Percentiles rank a stretch among this genome's conserved stretches.
phyloP scores from a whole-genome alignment of 345 rosid species.

The Eucalyptus pauciflora region DNA sequence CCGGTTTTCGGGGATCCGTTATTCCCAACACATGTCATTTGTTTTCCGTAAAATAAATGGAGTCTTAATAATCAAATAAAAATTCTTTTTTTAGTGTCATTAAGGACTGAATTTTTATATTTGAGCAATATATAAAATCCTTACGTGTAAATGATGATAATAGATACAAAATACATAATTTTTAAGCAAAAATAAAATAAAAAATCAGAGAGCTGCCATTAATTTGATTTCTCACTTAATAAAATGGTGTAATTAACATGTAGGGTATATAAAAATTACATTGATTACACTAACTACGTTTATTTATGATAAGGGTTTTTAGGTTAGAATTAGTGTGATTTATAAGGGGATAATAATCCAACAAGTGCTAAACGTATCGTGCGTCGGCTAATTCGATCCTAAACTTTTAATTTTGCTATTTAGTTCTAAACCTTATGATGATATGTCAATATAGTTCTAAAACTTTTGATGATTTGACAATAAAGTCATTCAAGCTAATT shows the following conservation, averaged over 20 bases:
- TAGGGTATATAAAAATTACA: neutral
- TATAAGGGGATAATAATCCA: neutral
- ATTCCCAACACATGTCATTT: too few relatives aligned
- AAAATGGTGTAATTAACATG: too few relatives aligned
- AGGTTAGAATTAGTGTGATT: too few relatives aligned
- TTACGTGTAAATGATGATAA: neutral
- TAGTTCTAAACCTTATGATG: neutral
- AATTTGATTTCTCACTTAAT: neutral
- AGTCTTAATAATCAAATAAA: neutral
- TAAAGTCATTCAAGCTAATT: neutral
- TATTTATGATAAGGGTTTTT: neutral
- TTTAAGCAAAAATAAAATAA: neutral
- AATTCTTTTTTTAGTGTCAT: neutral
- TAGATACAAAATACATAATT: neutral
- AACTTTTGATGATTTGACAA: neutral
- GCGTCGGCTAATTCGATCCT: rapidly evolving
- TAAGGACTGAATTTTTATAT: neutral
- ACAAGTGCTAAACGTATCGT: neutral
- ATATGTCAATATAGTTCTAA: neutral
- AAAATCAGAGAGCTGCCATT: neutral
- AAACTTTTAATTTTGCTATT: neutral
- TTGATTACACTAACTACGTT: neutral
- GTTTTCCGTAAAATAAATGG: neutral
- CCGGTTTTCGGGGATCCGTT: too few relatives aligned
- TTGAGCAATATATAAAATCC: neutral